Evolutionary conservation across 2,329 filamentous ascomycete genomes (phyloP).

Genomic region (Teratosphaeria epicoccoides): DNA sequence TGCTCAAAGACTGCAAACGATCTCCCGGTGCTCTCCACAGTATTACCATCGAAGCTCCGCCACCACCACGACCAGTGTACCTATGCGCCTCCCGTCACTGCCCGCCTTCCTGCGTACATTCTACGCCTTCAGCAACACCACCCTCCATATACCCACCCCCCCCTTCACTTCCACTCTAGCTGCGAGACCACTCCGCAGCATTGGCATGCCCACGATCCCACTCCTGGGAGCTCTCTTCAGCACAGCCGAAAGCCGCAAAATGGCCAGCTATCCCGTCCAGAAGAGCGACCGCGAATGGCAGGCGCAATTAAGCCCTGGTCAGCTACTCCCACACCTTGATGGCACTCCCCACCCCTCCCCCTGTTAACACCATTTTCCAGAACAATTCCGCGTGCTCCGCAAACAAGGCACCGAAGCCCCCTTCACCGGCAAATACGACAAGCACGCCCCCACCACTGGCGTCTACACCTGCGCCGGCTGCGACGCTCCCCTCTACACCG

Average conservation of each 20-base stretch:
- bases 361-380: slow-evolving; percentile 37
- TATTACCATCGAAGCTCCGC: too few relatives aligned
- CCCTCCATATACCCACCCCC: slow-evolving; percentile 16
- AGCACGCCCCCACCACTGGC: slow-evolving; percentile 65
- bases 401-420: slow-evolving; percentile 84
- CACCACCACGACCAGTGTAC: background rate
- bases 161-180: slow-evolving; percentile 18
- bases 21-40: too few relatives aligned
- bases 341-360: background rate
- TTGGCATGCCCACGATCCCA: slow-evolving; percentile 64
- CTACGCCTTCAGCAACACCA: slow-evolving; percentile 38
- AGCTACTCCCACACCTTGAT: slow-evolving; percentile 11
- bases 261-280: slow-evolving; percentile 63
- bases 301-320: slow-evolving; percentile 65
- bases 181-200: slow-evolving; percentile 24
- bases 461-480: slow-evolving; percentile 85
- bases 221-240: slow-evolving; percentile 69
- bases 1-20: too few relatives aligned
- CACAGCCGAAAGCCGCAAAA: slow-evolving; percentile 46
- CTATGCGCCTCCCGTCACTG: slow-evolving; percentile 43
- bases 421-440: slow-evolving; percentile 73
- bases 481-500: slow-evolving; percentile 79
- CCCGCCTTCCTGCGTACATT: slow-evolving; percentile 39
- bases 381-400: slow-evolving; percentile 90
- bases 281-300: slow-evolving; percentile 80